Base-by-base conservation (phyloP, 352 stramenopile genomes). In the Phytopythium sindhum region DNA sequence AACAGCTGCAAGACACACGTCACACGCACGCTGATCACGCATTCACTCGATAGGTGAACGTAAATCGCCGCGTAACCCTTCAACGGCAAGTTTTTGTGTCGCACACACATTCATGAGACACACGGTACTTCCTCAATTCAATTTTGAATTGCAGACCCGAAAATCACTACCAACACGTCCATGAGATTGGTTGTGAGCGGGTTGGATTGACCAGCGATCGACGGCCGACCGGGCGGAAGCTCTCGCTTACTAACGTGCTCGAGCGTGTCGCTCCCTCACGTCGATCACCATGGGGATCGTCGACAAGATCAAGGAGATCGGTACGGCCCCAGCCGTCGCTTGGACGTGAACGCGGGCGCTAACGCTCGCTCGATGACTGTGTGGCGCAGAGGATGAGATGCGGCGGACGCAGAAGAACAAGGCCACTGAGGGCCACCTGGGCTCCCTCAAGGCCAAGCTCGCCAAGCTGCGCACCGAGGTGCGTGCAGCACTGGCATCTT, bases 371-470 rank as follows among this genome's bases (percentile, higher is more conserved):
- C n/a, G 44, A n/a, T 24, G 17, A 54, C 45, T 24, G 10, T 19
- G 41, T 19, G 8, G 31, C 41, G 55, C 67, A 97, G 88, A 97
- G 86, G 84, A 96, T 92, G 93, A 98, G 77, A 98, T 99, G 86
- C 95, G 95, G 67, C 83, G 95, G 70, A 99, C 97, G 55, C 96
- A 99, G 81, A 99, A 99, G 73, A 99, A 99, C 75, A 99, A 99
- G 81, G 95, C 94, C 50, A 97, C 88, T 7, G 90, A 96, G 67
- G 73, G 77, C 8, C 89, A 96, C 70, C 80, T 98, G 31, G 95
- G 96, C 11, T 84, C 89, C 50, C 77, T 99, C 33, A 99, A 99
- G 77, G 98, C 98, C 39, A 99, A 99, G 81, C 82, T 99, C 37
- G 97, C 97, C 39, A 99, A 99, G 79, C 77, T 99, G 35, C 95